Percentiles rank a stretch among this genome's conserved stretches.
Conservation (phyloP, 495 filamentous ascomycete genomes). For the Xylaria palmicola region DNA sequence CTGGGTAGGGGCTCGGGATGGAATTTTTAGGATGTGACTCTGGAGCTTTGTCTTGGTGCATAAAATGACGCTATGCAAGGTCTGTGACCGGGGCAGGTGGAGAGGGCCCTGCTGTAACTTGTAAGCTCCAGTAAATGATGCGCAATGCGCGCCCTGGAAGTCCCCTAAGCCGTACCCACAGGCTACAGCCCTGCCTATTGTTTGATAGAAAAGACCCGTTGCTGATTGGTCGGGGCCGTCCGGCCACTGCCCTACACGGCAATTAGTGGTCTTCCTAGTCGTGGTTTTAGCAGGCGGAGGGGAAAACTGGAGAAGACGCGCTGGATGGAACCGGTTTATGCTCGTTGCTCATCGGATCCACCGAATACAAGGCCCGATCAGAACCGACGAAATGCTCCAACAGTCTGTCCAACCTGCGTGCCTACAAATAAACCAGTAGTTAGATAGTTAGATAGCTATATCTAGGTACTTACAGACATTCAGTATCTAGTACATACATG, state of each 20-base stretch:
- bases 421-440: no score
- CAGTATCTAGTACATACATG: no score
- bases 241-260: neutral
- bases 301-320: neutral
- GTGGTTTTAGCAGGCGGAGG: neutral
- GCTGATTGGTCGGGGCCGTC: neutral
- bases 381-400: neutral
- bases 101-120: neutral
- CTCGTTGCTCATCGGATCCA: slow-evolving; percentile 1
- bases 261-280: slow-evolving; percentile 2
- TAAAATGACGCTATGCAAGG: slow-evolving; percentile 14
- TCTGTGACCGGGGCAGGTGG: neutral
- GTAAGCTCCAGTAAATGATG: slow-evolving; percentile 7
- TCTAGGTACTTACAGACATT: no score
- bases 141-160: neutral
- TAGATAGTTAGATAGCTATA: no score
- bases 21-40: slow-evolving; percentile 2
- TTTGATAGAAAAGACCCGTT: neutral
- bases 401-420: no score
- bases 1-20: neutral
- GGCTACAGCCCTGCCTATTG: neutral
- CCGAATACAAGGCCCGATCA: neutral
- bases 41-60: neutral
- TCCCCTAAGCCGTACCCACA: no score
- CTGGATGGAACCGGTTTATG: slow-evolving; percentile 7